phyloP scores from a whole-genome alignment of 192 early-diverging fungal genomes.

The Allomyces macrogynus region DNA sequence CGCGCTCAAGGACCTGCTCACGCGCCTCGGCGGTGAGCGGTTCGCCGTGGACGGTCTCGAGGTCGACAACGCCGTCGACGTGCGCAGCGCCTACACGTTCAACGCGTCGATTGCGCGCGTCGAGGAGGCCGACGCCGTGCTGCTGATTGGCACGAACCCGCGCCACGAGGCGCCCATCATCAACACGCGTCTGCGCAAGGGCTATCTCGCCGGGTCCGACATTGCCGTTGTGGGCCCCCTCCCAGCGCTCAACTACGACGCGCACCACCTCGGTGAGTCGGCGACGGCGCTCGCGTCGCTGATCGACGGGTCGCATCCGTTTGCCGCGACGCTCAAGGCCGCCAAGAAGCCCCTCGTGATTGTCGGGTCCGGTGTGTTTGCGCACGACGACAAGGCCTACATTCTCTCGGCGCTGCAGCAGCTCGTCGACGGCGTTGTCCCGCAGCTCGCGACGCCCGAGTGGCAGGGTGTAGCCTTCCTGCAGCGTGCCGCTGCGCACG shows the following conservation, averaged over 20 bases:
- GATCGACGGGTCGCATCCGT: slow-evolving; percentile 42
- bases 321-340: slow-evolving; percentile 46
- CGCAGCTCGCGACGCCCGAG: slow-evolving; percentile 42
- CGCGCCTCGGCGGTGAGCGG: slow-evolving; percentile 66
- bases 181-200: slow-evolving; percentile 89
- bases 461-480: slow-evolving; percentile 88
- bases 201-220: slow-evolving; percentile 60
- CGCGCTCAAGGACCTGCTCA: slow-evolving; percentile 87
- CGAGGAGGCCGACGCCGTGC: slow-evolving; percentile 79
- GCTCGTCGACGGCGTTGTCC: slow-evolving; percentile 43
- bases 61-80: slow-evolving; percentile 40
- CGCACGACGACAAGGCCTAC: slow-evolving; percentile 49
- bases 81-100: slow-evolving; percentile 75
- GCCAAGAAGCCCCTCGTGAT: slow-evolving; percentile 85
- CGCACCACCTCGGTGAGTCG: slow-evolving; percentile 54
- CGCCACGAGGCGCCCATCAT: slow-evolving; percentile 88
- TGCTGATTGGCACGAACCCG: slow-evolving; percentile 87
- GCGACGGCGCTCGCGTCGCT: slow-evolving; percentile 46
- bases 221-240: slow-evolving; percentile 62
- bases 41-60: slow-evolving; percentile 45
- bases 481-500: slow-evolving; percentile 70
- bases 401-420: slow-evolving; percentile 55
- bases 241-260: slow-evolving; percentile 75
- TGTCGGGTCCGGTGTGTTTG: slow-evolving; percentile 60
- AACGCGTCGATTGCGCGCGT: slow-evolving; percentile 68